Conservation (phyloP, 345 rosid genomes). For the Linum tenue region DNA sequence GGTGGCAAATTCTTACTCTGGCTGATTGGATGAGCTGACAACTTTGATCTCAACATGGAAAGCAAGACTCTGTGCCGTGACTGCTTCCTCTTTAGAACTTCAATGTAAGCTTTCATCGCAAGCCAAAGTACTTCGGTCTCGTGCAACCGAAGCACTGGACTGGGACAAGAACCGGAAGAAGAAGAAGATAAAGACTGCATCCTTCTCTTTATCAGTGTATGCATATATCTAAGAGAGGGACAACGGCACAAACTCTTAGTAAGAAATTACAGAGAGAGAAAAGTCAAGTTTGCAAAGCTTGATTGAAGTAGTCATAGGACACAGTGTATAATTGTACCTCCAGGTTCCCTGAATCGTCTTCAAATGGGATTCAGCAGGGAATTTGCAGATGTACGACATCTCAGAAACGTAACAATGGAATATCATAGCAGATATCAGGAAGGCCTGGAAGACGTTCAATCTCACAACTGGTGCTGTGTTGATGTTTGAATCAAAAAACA, state of each 20-base stretch:
- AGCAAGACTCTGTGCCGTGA: conserved; percentile 44
- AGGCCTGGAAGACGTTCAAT: conserved; percentile 73
- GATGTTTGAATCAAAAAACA: conserved; percentile 68
- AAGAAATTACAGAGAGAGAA: not conserved
- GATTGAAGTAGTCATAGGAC: not conserved
- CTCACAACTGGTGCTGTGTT: conserved; percentile 55
- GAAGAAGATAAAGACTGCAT: conserved; percentile 26
- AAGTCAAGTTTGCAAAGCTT: not conserved
- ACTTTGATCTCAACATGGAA: conserved; percentile 27
- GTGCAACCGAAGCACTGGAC: conserved; percentile 32
- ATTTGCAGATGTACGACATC: conserved; percentile 43
- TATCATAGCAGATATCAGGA: conserved; percentile 76
- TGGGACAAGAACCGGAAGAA: conserved; percentile 15
- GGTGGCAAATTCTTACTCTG: conserved; percentile 19
- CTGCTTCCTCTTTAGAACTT: conserved; percentile 55
- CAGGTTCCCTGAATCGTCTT: conserved; percentile 40
- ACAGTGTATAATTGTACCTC: conserved; percentile 29
- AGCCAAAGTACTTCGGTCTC: conserved; percentile 71
- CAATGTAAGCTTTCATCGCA: conserved; percentile 51
- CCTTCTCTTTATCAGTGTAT: conserved; percentile 39
- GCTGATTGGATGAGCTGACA: conserved; percentile 23
- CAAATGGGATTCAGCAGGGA: conserved; percentile 23
- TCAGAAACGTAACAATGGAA: conserved; percentile 57
- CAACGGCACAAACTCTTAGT: not conserved
- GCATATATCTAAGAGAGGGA: conserved; percentile 39